Conservation (phyloP, 331 rosid species). For the Spiraea crenata region DNA sequence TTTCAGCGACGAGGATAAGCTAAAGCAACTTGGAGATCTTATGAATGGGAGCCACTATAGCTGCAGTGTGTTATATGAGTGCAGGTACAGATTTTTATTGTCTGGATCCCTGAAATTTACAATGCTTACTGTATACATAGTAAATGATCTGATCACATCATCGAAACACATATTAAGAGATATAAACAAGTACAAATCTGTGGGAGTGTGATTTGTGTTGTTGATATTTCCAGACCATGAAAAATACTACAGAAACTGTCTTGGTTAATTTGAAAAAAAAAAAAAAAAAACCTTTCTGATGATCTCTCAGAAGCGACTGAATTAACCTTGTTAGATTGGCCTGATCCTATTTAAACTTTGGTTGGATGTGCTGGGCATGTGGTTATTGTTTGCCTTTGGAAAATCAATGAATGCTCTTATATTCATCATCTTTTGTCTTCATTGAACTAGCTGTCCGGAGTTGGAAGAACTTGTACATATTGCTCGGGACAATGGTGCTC, state of each 20-base stretch:
- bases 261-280: background rate
- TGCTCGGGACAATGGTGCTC: constrained; percentile 65
- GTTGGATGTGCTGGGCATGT: background rate
- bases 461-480: constrained; percentile 82
- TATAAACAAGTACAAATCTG: too few relatives aligned
- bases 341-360: background rate
- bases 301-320: background rate
- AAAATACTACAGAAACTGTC: background rate
- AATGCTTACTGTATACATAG: background rate
- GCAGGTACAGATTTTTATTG: constrained; percentile 62
- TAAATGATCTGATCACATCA: too few relatives aligned
- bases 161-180: too few relatives aligned
- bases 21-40: constrained; percentile 86
- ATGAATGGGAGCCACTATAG: constrained; percentile 95
- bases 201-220: too few relatives aligned
- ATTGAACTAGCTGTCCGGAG: constrained; percentile 73
- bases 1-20: constrained; percentile 80
- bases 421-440: constrained; percentile 2
- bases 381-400: too few relatives aligned
- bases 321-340: background rate
- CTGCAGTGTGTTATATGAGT: constrained; percentile 93
- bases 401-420: background rate
- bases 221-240: background rate
- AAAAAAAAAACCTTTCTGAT: background rate
- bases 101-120: background rate